Conservation (phyloP, 352 stramenopile species). For the Pythium volutum region DNA sequence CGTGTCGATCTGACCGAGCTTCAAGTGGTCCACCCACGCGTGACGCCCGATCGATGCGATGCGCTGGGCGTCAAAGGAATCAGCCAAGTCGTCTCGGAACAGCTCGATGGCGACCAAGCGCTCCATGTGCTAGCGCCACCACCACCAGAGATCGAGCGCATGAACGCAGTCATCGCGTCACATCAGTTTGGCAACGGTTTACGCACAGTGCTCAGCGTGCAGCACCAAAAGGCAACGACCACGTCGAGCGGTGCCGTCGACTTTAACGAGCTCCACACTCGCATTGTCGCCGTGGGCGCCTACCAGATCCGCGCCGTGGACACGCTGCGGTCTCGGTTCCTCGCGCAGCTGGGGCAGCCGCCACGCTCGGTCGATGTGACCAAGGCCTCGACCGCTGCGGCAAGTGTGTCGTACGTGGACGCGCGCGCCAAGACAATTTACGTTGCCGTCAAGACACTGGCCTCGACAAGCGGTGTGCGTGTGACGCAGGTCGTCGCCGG, state of each 20-base stretch:
- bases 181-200: constrained; percentile 56
- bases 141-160: constrained; percentile 37
- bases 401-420: constrained; percentile 68
- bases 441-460: constrained; percentile 40
- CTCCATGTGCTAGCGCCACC: constrained; percentile 11
- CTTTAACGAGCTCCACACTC: constrained; percentile 62
- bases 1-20: constrained; percentile 59
- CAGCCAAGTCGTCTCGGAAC: constrained; percentile 59
- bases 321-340: constrained; percentile 54
- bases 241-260: constrained; percentile 43
- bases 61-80: constrained; percentile 55
- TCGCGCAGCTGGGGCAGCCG: constrained; percentile 54
- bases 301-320: constrained; percentile 54
- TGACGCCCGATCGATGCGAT: constrained; percentile 52
- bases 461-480: constrained; percentile 35
- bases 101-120: constrained; percentile 30
- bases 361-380: constrained; percentile 57
- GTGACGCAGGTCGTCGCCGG: constrained; percentile 54
- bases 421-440: constrained; percentile 39
- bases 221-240: constrained; percentile 44
- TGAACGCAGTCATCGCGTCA: constrained; percentile 49
- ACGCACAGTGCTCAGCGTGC: constrained; percentile 60
- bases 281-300: constrained; percentile 42
- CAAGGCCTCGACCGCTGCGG: constrained; percentile 36
- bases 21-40: constrained; percentile 61